Percentiles rank a stretch among this genome's conserved stretches.
phyloP scores from a whole-genome alignment of 2,329 filamentous ascomycete genomes.

The Penicillium polonicum region DNA sequence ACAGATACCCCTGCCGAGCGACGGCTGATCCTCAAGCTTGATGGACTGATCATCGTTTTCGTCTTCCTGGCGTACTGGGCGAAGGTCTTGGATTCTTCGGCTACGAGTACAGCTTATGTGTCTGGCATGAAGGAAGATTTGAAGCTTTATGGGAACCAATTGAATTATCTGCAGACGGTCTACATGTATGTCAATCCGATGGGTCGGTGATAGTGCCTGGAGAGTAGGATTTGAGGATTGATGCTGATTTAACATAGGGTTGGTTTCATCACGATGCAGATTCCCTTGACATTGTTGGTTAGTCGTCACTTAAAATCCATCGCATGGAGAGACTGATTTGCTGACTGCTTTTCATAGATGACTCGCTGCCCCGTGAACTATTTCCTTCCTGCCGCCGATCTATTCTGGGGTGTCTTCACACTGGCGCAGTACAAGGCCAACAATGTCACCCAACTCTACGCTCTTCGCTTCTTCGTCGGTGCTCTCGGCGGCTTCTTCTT shows the following conservation, averaged over 20 bases:
- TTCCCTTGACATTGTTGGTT: conserved; percentile 19
- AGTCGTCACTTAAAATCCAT: neutral
- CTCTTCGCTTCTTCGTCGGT: conserved; percentile 36
- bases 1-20: conserved; percentile 20
- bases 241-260: conserved; percentile 9
- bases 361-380: conserved; percentile 22
- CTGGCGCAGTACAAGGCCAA: conserved; percentile 19
- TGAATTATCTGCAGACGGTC: conserved; percentile 25
- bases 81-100: conserved; percentile 21
- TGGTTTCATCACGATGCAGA: conserved; percentile 22
- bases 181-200: conserved; percentile 15
- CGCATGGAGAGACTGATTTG: neutral
- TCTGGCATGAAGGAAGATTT: conserved; percentile 27
- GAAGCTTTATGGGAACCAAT: conserved; percentile 21
- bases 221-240: neutral
- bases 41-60: conserved; percentile 21
- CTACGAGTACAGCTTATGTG: conserved; percentile 25
- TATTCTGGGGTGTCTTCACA: conserved; percentile 20
- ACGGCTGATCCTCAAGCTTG: conserved; percentile 20
- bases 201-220: neutral
- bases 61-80: conserved; percentile 22
- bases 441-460: conserved; percentile 29
- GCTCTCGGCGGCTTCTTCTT: conserved; percentile 36
- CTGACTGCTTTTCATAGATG: conserved; percentile 10
- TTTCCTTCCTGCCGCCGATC: conserved; percentile 20